These are phyloP conservation scores for Aspergillus sp. DNA, from an alignment of 2,329 filamentous ascomycete genomes.

Conservation along the genomic window DNA sequence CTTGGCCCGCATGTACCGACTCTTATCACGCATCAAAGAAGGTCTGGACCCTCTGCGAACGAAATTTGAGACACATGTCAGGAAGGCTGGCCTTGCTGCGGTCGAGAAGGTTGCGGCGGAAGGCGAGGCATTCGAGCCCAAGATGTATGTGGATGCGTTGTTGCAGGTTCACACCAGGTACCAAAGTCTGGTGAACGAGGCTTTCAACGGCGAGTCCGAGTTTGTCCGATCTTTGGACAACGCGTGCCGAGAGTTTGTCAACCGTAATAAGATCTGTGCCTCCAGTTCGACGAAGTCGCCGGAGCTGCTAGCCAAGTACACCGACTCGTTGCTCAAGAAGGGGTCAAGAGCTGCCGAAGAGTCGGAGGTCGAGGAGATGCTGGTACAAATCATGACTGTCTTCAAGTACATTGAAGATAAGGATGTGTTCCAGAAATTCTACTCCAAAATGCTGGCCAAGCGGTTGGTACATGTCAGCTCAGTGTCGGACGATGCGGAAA, in stretches of 20 bases:
- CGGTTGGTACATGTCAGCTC: constrained; percentile 93
- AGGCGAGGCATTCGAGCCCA: constrained; percentile 88
- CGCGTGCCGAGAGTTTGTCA: constrained; percentile 96
- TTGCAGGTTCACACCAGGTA: constrained; percentile 95
- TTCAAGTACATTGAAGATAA: constrained; percentile 99
- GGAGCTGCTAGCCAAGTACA: constrained; percentile 92
- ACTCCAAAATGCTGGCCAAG: constrained; percentile 93
- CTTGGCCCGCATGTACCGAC: constrained; percentile 92
- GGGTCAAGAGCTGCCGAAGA: constrained; percentile 88
- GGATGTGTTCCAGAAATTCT: constrained; percentile 99
- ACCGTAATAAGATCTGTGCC: constrained; percentile 94
- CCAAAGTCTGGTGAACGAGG: constrained; percentile 82
- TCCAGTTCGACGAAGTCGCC: constrained; percentile 90
- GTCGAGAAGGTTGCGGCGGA: constrained; percentile 89
- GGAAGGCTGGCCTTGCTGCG: constrained; percentile 82
- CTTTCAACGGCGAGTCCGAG: constrained; percentile 93
- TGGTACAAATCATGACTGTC: constrained; percentile 95
- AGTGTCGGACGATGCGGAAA: constrained; percentile 95
- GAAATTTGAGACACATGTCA: constrained; percentile 88
- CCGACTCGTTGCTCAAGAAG: constrained; percentile 88
- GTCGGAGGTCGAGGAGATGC: constrained; percentile 82
- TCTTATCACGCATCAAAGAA: constrained; percentile 84
- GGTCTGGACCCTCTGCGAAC: constrained; percentile 84
- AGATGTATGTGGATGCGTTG: constrained; percentile 92
- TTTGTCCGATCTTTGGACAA: constrained; percentile 96